A percentile compares a stretch with the other conserved stretches of the same genome.
Evolutionary conservation across 2,329 filamentous ascomycete species (phyloP).

Genomic region (Coniella lustricola): DNA sequence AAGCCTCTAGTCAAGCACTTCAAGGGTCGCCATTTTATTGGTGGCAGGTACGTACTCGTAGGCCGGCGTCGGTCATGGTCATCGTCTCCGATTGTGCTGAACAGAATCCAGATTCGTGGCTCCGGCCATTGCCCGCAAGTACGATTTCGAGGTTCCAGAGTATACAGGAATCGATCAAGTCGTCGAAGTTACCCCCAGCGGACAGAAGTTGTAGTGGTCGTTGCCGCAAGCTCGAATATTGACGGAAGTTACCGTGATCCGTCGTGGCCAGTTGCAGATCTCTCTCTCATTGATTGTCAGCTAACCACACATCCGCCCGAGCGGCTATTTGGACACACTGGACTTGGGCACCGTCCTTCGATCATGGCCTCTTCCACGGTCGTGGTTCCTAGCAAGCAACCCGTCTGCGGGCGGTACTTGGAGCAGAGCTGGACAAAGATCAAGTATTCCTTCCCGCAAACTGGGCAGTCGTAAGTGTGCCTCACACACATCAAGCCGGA

Average conservation of each 20-base stretch:
- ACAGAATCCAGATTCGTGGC: slow-evolving; percentile 63
- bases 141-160: slow-evolving; percentile 71
- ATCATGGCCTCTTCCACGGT: slow-evolving; percentile 38
- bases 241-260: neutral
- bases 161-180: slow-evolving; percentile 88
- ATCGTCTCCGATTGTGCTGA: neutral
- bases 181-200: slow-evolving; percentile 58
- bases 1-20: slow-evolving; percentile 86
- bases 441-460: slow-evolving; percentile 53
- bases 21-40: slow-evolving; percentile 82
- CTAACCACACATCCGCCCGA: slow-evolving; percentile 49
- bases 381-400: slow-evolving; percentile 38
- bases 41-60: slow-evolving; percentile 60
- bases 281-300: slow-evolving; percentile 26
- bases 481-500: slow-evolving; percentile 50
- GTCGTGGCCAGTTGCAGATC: neutral
- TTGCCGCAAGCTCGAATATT: neutral
- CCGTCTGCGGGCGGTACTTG: slow-evolving; percentile 41
- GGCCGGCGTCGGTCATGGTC: neutral
- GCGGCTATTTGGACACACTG: slow-evolving; percentile 51
- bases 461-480: slow-evolving; percentile 50
- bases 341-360: slow-evolving; percentile 50
- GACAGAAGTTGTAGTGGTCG: slow-evolving; percentile 44
- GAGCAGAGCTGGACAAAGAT: slow-evolving; percentile 52
- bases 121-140: slow-evolving; percentile 72